Conservation (phyloP, 164 flowering plant genomes). For the Umbellularia californica region DNA sequence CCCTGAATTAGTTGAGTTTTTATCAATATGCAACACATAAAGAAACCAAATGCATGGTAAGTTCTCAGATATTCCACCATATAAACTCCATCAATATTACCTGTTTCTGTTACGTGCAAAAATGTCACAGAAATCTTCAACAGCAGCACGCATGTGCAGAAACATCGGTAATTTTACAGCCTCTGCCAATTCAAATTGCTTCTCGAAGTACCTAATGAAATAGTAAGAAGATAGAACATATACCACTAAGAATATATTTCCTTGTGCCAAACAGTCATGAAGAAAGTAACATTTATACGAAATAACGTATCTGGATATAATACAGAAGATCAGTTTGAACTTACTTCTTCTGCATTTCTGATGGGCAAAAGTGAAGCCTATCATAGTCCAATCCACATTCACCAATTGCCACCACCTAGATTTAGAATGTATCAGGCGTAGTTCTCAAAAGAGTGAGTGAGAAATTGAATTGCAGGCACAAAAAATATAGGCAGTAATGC, state of each 20-base stretch:
- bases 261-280: neutral
- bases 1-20: neutral
- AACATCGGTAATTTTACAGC: constrained; percentile 90
- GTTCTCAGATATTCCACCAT: neutral
- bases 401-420: constrained; percentile 95
- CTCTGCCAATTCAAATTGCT: constrained; percentile 90
- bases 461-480: neutral
- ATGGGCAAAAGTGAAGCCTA: constrained; percentile 89
- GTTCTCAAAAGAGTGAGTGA: neutral
- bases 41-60: neutral
- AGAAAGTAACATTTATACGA: neutral
- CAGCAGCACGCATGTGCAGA: constrained; percentile 98
- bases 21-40: neutral
- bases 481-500: neutral
- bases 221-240: neutral
- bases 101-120: constrained; percentile 53
- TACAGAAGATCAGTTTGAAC: neutral
- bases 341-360: constrained; percentile 89
- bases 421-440: neutral
- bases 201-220: constrained; percentile 72
- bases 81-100: constrained; percentile 30
- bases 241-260: neutral
- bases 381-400: constrained; percentile 99
- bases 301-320: neutral
- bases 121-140: constrained; percentile 86